Conservation (phyloP, 2,329 filamentous ascomycete species). For the Cordyceps cicadae region DNA sequence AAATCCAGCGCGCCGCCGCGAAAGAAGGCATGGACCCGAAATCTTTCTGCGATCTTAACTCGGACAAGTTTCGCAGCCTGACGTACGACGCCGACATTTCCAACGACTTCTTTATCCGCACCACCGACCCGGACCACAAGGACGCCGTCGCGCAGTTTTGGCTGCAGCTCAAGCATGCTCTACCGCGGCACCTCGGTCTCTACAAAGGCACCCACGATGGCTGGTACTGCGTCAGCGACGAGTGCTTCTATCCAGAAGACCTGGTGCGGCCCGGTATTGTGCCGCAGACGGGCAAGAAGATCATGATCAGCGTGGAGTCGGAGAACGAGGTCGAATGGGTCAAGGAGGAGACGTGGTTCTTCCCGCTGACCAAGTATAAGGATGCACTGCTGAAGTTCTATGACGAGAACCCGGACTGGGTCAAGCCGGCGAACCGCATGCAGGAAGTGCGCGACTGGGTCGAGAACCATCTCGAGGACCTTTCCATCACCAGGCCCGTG, state of each 20-base stretch:
- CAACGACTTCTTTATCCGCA: conserved; percentile 85
- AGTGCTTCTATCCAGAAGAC: conserved; percentile 84
- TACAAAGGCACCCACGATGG: conserved; percentile 83
- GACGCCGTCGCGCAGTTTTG: conserved; percentile 86
- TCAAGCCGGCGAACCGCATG: conserved; percentile 65
- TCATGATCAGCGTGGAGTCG: conserved; percentile 77
- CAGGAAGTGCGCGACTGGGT: conserved; percentile 74
- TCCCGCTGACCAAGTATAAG: conserved; percentile 74
- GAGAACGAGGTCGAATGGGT: conserved; percentile 93
- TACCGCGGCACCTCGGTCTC: conserved; percentile 59
- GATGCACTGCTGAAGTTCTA: conserved; percentile 77
- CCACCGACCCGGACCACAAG: conserved; percentile 74
- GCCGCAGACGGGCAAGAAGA: conserved; percentile 71
- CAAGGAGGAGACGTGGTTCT: conserved; percentile 90
- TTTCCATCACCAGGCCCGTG: conserved; percentile 79
- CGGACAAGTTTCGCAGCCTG: conserved; percentile 69
- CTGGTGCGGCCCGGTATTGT: conserved; percentile 67
- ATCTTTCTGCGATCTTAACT: conserved; percentile 80
- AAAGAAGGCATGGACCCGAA: conserved; percentile 64
- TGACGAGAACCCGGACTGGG: conserved; percentile 64
- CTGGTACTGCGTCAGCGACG: conserved; percentile 95
- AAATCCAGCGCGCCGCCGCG: conserved; percentile 80
- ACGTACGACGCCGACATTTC: conserved; percentile 61
- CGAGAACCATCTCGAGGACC: conserved; percentile 66
- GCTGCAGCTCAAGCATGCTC: conserved; percentile 56